Evolutionary conservation across 805 yeast genomes (phyloP), one percentile per base, ranked within the genome.

Genomic region (Zygosaccharomyces siamensis): DNA sequence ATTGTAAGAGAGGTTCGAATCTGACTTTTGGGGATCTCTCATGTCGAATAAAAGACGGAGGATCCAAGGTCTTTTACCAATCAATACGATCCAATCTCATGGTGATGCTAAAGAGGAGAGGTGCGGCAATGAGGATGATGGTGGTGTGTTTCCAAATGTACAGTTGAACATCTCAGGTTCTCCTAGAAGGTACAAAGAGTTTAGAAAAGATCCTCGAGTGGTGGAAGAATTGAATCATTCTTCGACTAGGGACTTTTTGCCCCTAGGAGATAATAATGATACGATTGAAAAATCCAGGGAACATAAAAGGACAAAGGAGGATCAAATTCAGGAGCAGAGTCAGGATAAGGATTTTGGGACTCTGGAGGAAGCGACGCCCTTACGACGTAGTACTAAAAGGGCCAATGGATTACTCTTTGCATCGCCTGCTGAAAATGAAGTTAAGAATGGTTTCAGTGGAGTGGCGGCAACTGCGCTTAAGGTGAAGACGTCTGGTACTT

Each of bases 151-250:
- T 33, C 21, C 21, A 14, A 24, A 18, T 5, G 24, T 7, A 23
- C 47, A 37, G 16, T 39, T 14, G 23, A 39, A 24, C 7, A 20
- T 28, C 3, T 10, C 35, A 21, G 46, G 43, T 3, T 31, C n/a
- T 7, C 51, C 58, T 5, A 50, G 46, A 39, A 45, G 64, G 27
- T 61, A 61, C 47, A 51, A 46, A 21, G 45, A 44, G 7, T 44
- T 43, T 27, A 53, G 61, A 30, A 57, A 45, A 32, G 60, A 55
- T 46, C 53, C 52, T 4, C 51, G 47, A 43, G 50, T 58, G 7
- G 52, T 56, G 2, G 50, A 59, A 4, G 48, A 58, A 27, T 33
- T 54, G 11, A 58, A 52, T 35, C 47, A 49, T 23, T 14, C 37
- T 10, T 39, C 55, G 1, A 54, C 53, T 14, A 49, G 39, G 31